Evolutionary conservation across 2,329 filamentous ascomycete genomes (phyloP).

Genomic region (Exophiala sideris): DNA sequence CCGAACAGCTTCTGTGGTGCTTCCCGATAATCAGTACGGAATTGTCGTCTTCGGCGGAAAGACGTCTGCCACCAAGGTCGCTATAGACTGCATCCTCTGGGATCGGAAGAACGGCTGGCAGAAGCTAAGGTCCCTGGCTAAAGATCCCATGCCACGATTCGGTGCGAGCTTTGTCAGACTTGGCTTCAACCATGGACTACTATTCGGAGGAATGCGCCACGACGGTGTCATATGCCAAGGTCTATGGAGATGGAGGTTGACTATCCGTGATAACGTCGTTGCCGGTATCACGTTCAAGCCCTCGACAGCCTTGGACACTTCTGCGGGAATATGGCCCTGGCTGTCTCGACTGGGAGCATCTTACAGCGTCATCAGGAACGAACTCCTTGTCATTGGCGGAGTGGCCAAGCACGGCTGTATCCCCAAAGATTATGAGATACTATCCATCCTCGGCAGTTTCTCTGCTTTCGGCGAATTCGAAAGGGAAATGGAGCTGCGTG

Average conservation of each 20-base stretch:
- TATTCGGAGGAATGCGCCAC: conserved; percentile 68
- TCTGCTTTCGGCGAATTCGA: conserved; percentile 25
- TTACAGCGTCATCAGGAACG: conserved; percentile 43
- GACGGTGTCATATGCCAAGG: conserved; percentile 62
- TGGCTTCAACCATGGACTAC: conserved; percentile 54
- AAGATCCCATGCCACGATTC: conserved; percentile 51
- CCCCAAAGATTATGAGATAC: conserved; percentile 52
- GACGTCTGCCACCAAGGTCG: conserved; percentile 46
- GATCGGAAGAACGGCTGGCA: conserved; percentile 51
- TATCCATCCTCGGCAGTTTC: conserved; percentile 36
- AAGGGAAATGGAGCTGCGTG: conserved; percentile 28
- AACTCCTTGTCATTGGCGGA: conserved; percentile 53
- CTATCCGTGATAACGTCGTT: conserved; percentile 39
- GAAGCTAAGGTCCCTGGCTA: conserved; percentile 35
- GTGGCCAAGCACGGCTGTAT: conserved; percentile 40
- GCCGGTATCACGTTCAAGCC: conserved; percentile 25
- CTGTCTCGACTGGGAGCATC: conserved; percentile 52
- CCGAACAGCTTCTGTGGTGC: conserved; percentile 51
- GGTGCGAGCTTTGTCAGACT: conserved; percentile 49
- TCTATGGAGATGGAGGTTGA: conserved; percentile 63
- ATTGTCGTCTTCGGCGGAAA: conserved; percentile 64
- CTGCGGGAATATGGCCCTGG: conserved; percentile 32
- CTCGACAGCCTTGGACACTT: conserved; percentile 24
- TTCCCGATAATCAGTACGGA: conserved; percentile 37
- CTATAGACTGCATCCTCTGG: conserved; percentile 57